These are phyloP conservation scores for Plasmodium adleri DNA, from an alignment of 169 alveolate genomes.

Conservation along the genomic window DNA sequence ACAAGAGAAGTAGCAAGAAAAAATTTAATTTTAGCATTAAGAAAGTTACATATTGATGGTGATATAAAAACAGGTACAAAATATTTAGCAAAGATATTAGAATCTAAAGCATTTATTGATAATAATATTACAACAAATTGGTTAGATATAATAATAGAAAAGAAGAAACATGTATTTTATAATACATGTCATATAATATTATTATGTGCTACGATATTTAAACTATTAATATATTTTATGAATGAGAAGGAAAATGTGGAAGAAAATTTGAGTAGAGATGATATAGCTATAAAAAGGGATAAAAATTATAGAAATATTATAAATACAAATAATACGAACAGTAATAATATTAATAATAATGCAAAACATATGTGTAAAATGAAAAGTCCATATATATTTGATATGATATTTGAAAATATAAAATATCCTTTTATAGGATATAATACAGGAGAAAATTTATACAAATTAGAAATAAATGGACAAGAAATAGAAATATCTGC, in stretches of 20 bases:
- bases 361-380: not conserved
- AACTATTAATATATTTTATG: conserved; percentile 34
- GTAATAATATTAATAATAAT: not conserved
- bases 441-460: conserved; percentile 73
- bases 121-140: conserved; percentile 76
- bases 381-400: conserved; percentile 35
- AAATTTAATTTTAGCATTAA: conserved; percentile 82
- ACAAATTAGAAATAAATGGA: conserved; percentile 41
- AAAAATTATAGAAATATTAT: not conserved
- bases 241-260: conserved; percentile 40
- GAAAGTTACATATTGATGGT: conserved; percentile 85
- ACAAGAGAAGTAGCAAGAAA: conserved; percentile 86
- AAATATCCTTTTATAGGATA: conserved; percentile 39
- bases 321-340: not conserved
- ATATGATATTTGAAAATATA: conserved; percentile 54
- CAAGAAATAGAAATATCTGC: conserved; percentile 69
- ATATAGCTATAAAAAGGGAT: conserved; percentile 39
- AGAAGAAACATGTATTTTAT: conserved; percentile 38
- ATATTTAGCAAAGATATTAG: conserved; percentile 82
- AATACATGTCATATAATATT: conserved; percentile 50
- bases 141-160: conserved; percentile 62
- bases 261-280: conserved; percentile 59
- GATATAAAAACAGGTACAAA: conserved; percentile 86
- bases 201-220: conserved; percentile 72
- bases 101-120: conserved; percentile 82